phyloP scores from a whole-genome alignment of 75 land plant genomes.

The Cunninghamia lanceolata region DNA sequence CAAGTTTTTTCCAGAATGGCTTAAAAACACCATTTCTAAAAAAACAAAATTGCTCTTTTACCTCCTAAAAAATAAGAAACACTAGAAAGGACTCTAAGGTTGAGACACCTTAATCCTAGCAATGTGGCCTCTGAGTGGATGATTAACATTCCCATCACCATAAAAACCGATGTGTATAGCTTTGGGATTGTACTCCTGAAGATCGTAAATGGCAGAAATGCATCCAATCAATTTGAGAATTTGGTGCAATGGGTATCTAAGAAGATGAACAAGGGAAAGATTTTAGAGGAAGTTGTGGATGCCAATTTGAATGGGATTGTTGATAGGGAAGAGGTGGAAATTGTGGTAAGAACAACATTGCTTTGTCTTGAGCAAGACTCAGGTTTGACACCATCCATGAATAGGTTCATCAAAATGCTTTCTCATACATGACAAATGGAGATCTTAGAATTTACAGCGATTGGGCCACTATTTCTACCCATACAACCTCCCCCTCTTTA shows the following conservation, averaged over 20 bases:
- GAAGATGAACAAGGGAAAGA: neutral
- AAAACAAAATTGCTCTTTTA: too few species aligned
- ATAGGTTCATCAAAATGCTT: neutral
- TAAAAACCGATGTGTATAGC: constrained; percentile 34
- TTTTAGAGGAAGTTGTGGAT: neutral
- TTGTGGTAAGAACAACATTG: neutral
- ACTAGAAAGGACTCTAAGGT: too few species aligned
- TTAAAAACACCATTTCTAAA: too few species aligned
- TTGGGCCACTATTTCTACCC: too few species aligned
- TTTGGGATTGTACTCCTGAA: constrained; percentile 25
- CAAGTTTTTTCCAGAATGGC: too few species aligned
- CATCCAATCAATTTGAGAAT: neutral
- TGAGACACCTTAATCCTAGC: too few species aligned
- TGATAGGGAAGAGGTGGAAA: neutral
- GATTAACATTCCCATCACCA: constrained; percentile 18
- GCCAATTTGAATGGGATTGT: neutral
- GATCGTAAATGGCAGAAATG: constrained; percentile 1
- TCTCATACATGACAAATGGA: neutral
- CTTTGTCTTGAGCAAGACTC: neutral
- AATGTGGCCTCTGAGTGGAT: constrained; percentile 34
- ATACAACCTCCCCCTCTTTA: too few species aligned
- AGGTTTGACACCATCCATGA: neutral
- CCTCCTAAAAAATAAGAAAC: too few species aligned
- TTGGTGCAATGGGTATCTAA: neutral
- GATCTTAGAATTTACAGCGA: too few species aligned